phyloP scores from a whole-genome alignment of 2,329 filamentous ascomycete genomes.

The Myriosclerotinia curreyana region DNA sequence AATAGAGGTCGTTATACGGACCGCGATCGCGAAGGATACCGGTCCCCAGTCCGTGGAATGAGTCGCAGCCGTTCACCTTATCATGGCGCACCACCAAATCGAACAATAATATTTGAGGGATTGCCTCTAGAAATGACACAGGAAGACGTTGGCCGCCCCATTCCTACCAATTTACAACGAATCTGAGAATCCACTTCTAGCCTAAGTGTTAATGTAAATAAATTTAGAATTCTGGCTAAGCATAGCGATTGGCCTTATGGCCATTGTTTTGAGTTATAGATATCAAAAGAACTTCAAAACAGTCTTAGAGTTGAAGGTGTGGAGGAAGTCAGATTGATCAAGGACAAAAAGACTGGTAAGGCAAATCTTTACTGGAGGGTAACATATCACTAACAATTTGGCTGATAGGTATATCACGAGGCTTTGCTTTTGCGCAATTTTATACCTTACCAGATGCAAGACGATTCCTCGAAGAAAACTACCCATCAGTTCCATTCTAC shows the following conservation, averaged over 20 bases:
- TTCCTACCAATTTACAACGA: conserved; percentile 32
- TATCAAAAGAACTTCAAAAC: conserved; percentile 52
- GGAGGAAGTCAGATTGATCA: conserved; percentile 56
- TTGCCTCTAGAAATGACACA: conserved; percentile 49
- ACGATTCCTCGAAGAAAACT: conserved; percentile 52
- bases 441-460: conserved; percentile 47
- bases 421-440: conserved; percentile 57
- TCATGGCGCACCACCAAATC: conserved; percentile 43
- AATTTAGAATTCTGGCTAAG: conserved; percentile 41
- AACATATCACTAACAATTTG: conserved; percentile 22
- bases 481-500: conserved; percentile 49
- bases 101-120: conserved; percentile 55
- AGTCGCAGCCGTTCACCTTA: conserved; percentile 38
- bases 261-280: conserved; percentile 45
- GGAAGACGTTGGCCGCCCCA: conserved; percentile 50
- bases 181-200: conserved; percentile 31
- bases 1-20: conserved; percentile 38
- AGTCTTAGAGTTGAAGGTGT: conserved; percentile 51
- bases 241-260: conserved; percentile 38
- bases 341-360: conserved; percentile 56
- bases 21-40: conserved; percentile 39
- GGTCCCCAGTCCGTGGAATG: conserved; percentile 34
- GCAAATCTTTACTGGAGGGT: conserved; percentile 22
- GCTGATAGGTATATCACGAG: conserved; percentile 49
- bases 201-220: conserved; percentile 40